These are phyloP conservation scores for Ogataea naganishii DNA, from an alignment of 805 yeast species.

Conservation along the genomic window DNA sequence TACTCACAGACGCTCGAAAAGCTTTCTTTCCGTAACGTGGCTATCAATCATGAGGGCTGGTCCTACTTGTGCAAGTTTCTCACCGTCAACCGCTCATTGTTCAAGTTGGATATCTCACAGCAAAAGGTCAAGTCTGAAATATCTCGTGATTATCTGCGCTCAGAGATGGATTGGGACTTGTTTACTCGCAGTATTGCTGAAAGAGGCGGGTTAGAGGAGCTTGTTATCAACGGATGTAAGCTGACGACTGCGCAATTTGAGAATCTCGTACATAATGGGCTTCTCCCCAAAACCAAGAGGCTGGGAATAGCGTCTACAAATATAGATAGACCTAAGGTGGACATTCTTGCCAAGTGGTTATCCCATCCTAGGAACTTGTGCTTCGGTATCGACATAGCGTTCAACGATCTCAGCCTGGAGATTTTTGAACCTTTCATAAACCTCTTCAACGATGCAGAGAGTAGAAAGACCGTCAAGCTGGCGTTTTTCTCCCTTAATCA, in stretches of 20 bases:
- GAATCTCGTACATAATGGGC: conserved; percentile 31
- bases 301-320: conserved; percentile 48
- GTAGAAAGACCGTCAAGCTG: conserved; percentile 21
- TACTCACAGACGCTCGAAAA: conserved; percentile 38
- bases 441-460: conserved; percentile 22
- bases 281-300: conserved; percentile 34
- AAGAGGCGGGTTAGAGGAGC: conserved; percentile 48
- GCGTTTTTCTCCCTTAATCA: conserved; percentile 45
- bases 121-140: conserved; percentile 41
- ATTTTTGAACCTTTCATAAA: conserved; percentile 38
- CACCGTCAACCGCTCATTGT: conserved; percentile 30
- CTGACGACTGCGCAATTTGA: conserved; percentile 32
- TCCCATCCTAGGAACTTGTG: conserved; percentile 34
- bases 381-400: conserved; percentile 47
- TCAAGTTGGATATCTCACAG: conserved; percentile 49
- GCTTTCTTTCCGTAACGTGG: conserved; percentile 45
- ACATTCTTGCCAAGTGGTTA: conserved; percentile 39
- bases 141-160: conserved; percentile 27
- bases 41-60: conserved; percentile 47
- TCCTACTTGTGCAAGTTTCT: conserved; percentile 39
- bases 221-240: conserved; percentile 50
- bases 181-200: conserved; percentile 31
- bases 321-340: conserved; percentile 31
- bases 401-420: conserved; percentile 40
- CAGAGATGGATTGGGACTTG: conserved; percentile 46